These are phyloP conservation scores for Papilionanthe hybrid DNA, from an alignment of 116 monocot species.

Conservation along the genomic window DNA sequence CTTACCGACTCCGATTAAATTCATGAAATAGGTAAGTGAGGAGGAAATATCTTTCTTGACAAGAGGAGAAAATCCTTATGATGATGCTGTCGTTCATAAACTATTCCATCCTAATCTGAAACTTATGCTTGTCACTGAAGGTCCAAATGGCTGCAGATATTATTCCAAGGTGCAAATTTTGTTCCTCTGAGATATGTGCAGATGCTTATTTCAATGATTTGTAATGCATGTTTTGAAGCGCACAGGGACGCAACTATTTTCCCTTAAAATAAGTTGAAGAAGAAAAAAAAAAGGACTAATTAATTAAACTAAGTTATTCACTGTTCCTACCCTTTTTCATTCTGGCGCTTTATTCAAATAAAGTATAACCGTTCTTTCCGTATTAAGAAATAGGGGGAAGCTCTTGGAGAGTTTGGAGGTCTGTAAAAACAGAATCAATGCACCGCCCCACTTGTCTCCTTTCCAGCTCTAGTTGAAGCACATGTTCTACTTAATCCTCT, in stretches of 20 bases:
- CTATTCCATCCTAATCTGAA: constrained; percentile 87
- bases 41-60: constrained; percentile 95
- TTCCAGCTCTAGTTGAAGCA: too few species aligned
- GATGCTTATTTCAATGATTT: not conserved
- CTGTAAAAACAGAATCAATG: too few species aligned
- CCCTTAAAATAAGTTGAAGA: too few species aligned
- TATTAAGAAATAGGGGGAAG: too few species aligned
- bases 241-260: not conserved
- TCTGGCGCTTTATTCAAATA: too few species aligned
- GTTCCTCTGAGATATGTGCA: not conserved
- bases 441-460: too few species aligned
- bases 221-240: not conserved
- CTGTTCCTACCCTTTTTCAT: too few species aligned
- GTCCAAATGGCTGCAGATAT: constrained; percentile 89
- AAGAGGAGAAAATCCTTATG: constrained; percentile 80
- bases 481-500: too few species aligned
- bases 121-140: constrained; percentile 89
- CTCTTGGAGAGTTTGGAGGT: too few species aligned
- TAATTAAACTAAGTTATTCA: too few species aligned
- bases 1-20: not conserved
- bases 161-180: constrained; percentile 65
- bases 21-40: constrained; percentile 67
- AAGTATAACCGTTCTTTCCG: too few species aligned
- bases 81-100: constrained; percentile 75
- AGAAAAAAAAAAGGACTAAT: too few species aligned